These are phyloP conservation scores for Fusarium austroafricanum DNA, from an alignment of 2,329 filamentous ascomycete genomes.

Conservation along the genomic window DNA sequence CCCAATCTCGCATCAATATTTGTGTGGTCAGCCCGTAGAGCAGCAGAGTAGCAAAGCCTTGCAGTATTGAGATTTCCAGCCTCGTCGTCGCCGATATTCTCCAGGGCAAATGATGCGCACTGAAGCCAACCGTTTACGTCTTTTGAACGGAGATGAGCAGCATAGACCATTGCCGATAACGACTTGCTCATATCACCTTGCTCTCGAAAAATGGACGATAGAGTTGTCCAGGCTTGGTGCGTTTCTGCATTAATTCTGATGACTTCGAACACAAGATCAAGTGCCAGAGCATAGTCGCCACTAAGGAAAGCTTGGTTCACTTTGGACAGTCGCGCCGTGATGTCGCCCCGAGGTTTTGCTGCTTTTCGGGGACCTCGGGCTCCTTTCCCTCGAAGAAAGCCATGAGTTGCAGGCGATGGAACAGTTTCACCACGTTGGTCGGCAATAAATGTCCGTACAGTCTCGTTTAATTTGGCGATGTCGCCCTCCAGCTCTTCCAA, in stretches of 20 bases:
- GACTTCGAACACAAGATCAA: conserved; percentile 69
- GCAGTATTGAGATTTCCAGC: conserved; percentile 64
- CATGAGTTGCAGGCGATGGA: conserved; percentile 29
- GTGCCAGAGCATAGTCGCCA: conserved; percentile 69
- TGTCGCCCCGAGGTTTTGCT: conserved; percentile 76
- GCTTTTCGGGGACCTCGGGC: conserved; percentile 66
- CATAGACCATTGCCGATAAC: conserved; percentile 69
- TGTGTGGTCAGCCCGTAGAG: conserved; percentile 67
- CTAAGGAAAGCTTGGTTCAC: conserved; percentile 76
- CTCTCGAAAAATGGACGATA: conserved; percentile 71
- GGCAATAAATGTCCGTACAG: conserved; percentile 56
- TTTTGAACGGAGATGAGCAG: conserved; percentile 72
- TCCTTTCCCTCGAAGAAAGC: conserved; percentile 46
- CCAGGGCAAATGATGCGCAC: conserved; percentile 68
- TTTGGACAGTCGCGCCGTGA: conserved; percentile 73
- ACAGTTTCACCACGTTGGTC: conserved; percentile 50
- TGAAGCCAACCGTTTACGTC: conserved; percentile 69
- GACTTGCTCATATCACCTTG: conserved; percentile 68
- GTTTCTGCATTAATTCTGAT: conserved; percentile 77
- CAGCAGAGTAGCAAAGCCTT: conserved; percentile 69
- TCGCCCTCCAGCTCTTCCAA: conserved; percentile 58
- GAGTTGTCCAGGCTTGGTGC: conserved; percentile 71
- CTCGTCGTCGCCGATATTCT: conserved; percentile 61
- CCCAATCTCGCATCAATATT: conserved; percentile 69
- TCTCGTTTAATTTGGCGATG: conserved; percentile 57